Conservation (phyloP, 345 rosid genomes). For the Diplotaxis tenuifolia region DNA sequence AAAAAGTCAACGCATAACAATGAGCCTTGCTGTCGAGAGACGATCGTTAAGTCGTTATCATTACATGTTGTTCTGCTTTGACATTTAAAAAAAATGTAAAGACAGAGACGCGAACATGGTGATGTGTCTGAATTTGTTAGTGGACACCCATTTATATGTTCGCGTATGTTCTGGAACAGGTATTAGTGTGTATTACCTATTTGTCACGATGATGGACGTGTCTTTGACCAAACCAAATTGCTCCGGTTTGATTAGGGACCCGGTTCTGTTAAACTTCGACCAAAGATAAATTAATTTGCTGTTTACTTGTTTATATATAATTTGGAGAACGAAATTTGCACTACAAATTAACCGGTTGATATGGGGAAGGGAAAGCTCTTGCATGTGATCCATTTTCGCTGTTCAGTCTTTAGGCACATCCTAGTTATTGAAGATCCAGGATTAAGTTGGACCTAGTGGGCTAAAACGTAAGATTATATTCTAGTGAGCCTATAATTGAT, state of each 20-base stretch:
- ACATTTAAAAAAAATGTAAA: neutral
- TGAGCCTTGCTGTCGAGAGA: conserved; percentile 6
- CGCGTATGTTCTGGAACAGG: conserved; percentile 24
- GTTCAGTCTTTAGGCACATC: neutral
- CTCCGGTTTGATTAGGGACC: neutral
- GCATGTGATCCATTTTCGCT: neutral
- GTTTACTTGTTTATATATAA: no score
- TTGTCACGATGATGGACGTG: conserved; percentile 4
- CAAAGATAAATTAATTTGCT: neutral
- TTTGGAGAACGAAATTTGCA: no score
- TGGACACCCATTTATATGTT: conserved; percentile 29
- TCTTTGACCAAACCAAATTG: neutral
- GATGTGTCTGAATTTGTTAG: conserved; percentile 25
- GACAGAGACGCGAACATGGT: conserved; percentile 15
- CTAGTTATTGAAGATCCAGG: no score
- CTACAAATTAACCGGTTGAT: neutral
- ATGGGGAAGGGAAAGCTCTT: neutral
- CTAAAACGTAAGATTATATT: no score
- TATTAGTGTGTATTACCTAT: conserved; percentile 1
- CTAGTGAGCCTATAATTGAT: no score
- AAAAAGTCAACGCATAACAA: conserved; percentile 29
- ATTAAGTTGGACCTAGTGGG: no score
- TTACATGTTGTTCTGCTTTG: conserved; percentile 10
- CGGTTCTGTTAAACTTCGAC: neutral
- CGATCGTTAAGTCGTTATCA: conserved; percentile 3